These are phyloP conservation scores for Mercurialis annua DNA, from an alignment of 345 rosid species.

Conservation along the genomic window DNA sequence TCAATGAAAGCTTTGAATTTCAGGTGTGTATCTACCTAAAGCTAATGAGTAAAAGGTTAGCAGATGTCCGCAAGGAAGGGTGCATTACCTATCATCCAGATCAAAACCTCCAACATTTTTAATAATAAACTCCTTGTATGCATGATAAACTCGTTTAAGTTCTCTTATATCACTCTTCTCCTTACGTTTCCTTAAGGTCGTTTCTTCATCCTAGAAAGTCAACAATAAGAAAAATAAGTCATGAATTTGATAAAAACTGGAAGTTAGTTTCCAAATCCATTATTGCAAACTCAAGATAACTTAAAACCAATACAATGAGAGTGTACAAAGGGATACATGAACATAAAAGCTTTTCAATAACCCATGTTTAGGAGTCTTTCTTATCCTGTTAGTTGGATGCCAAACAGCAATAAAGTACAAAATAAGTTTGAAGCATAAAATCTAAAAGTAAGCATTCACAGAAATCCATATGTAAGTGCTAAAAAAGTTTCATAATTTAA, in stretches of 20 bases:
- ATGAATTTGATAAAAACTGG: background rate
- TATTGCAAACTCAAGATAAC: background rate
- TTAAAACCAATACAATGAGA: background rate
- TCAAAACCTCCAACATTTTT: conserved; percentile 48
- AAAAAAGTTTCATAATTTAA: background rate
- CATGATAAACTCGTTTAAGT: conserved; percentile 70
- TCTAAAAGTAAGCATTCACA: no score
- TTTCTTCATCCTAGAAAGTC: conserved; percentile 60
- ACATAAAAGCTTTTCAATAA: background rate
- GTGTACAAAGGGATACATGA: background rate
- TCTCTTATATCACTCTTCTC: conserved; percentile 65
- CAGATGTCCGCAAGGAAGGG: background rate
- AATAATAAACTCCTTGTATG: conserved; percentile 51
- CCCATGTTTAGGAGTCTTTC: background rate
- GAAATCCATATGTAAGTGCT: no score
- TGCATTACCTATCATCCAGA: conserved; percentile 45
- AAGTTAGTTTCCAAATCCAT: background rate
- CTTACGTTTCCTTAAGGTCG: conserved; percentile 40
- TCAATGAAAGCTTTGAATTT: background rate
- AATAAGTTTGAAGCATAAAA: no score
- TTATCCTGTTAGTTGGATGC: background rate
- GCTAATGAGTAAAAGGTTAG: conserved; percentile 4
- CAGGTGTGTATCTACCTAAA: background rate
- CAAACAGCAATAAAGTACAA: background rate
- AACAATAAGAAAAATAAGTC: conserved; percentile 8